Percentiles rank a stretch among this genome's conserved stretches.
phyloP scores from a whole-genome alignment of 192 early-diverging fungal species.

The Coemansia sp. region DNA sequence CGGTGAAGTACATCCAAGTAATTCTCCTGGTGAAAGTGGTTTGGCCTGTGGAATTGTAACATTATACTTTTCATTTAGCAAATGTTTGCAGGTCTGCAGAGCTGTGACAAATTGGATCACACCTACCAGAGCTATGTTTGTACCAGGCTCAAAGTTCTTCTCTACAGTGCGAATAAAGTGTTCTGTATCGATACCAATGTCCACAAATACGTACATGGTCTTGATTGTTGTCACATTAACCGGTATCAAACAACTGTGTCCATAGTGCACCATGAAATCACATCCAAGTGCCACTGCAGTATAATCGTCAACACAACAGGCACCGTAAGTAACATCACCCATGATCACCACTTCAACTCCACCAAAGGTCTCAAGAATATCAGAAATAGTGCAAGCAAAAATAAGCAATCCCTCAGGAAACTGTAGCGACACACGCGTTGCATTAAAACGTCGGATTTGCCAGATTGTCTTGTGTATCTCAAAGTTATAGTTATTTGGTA shows the following conservation, averaged over 20 bases:
- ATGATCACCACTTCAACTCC: conserved; percentile 90
- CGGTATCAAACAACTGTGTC: conserved; percentile 96
- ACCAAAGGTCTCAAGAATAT: conserved; percentile 81
- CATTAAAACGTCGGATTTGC: conserved; percentile 72
- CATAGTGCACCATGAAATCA: conserved; percentile 98
- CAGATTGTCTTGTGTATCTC: conserved; percentile 97
- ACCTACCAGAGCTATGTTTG: conserved; percentile 77
- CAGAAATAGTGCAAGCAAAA: conserved; percentile 89
- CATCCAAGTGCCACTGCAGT: conserved; percentile 89
- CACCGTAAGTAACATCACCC: conserved; percentile 99
- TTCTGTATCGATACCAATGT: conserved; percentile 89
- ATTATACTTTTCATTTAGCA: conserved; percentile 58
- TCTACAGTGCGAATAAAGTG: conserved; percentile 91
- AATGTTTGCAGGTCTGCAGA: conserved; percentile 64
- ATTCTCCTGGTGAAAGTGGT: conserved; percentile 92
- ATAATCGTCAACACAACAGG: conserved; percentile 98
- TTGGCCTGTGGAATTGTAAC: conserved; percentile 87
- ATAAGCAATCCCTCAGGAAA: conserved; percentile 97
- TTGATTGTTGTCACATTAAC: conserved; percentile 93
- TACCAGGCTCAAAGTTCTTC: conserved; percentile 80
- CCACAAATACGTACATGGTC: conserved; percentile 98
- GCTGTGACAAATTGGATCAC: conserved; percentile 95
- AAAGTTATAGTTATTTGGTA: conserved; percentile 98
- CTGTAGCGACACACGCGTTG: conserved; percentile 90
- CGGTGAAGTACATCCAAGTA: conserved; percentile 95